These are phyloP conservation scores for Dipteronia dyeriana DNA, from an alignment of 345 rosid genomes.

Conservation along the genomic window DNA sequence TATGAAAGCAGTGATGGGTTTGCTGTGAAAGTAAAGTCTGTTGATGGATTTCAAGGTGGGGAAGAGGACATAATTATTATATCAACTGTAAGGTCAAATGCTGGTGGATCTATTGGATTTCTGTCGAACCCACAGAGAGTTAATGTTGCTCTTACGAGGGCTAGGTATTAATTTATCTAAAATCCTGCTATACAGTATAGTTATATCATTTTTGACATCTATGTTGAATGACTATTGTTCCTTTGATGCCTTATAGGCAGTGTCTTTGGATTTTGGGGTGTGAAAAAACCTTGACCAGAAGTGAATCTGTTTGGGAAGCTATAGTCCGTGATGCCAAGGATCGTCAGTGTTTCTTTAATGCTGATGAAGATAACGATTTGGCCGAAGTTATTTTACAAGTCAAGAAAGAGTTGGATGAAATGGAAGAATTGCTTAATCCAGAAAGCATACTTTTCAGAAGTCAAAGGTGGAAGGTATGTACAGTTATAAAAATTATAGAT, in stretches of 20 bases:
- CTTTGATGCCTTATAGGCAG: slow-evolving; percentile 30
- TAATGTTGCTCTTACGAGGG: slow-evolving; percentile 51
- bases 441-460: slow-evolving; percentile 36
- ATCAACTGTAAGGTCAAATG: slow-evolving; percentile 47
- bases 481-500: neutral
- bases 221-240: neutral
- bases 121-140: slow-evolving; percentile 28
- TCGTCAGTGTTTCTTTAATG: slow-evolving; percentile 46
- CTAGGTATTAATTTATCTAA: slow-evolving; percentile 33
- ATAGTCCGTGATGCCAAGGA: slow-evolving; percentile 42
- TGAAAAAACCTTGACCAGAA: slow-evolving; percentile 35
- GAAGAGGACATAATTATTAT: slow-evolving; percentile 44
- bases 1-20: slow-evolving; percentile 25
- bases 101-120: slow-evolving; percentile 32
- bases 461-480: slow-evolving; percentile 52
- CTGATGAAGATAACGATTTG: slow-evolving; percentile 41
- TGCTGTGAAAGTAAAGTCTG: slow-evolving; percentile 33
- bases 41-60: slow-evolving; percentile 49
- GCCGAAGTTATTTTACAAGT: slow-evolving; percentile 33
- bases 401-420: slow-evolving; percentile 41
- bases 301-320: slow-evolving; percentile 39
- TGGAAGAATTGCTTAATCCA: slow-evolving; percentile 41
- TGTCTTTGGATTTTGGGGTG: slow-evolving; percentile 60
- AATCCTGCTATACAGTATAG: neutral
- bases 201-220: neutral